A percentile compares a stretch with the other conserved stretches of the same genome.
Evolutionary conservation across 2,329 filamentous ascomycete species (phyloP).

Genomic region (Claviceps paspali): DNA sequence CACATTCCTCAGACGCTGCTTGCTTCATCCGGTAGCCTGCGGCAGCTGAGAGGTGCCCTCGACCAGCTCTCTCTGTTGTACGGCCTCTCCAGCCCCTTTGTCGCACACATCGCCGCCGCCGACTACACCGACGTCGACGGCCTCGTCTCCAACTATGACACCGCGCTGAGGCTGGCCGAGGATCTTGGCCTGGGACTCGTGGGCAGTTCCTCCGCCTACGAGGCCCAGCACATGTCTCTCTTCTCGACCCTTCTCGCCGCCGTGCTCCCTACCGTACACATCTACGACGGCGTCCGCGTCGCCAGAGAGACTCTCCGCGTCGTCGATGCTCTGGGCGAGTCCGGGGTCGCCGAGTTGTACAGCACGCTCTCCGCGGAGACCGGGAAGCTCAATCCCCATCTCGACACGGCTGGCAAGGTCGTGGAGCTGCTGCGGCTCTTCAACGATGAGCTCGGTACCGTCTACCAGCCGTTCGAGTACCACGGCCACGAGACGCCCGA

Average conservation of each 20-base stretch:
- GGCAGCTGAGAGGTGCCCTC: slow-evolving; percentile 64
- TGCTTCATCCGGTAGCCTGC: slow-evolving; percentile 69
- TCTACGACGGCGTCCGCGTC: slow-evolving; percentile 75
- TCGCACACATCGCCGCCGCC: slow-evolving; percentile 79
- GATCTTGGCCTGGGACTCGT: slow-evolving; percentile 81
- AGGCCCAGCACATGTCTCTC: slow-evolving; percentile 91
- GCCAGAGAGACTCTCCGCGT: slow-evolving; percentile 70
- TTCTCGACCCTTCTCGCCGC: slow-evolving; percentile 69
- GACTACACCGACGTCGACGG: slow-evolving; percentile 60
- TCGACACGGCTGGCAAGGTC: slow-evolving; percentile 58
- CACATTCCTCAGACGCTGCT: slow-evolving; percentile 84
- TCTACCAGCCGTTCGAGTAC: slow-evolving; percentile 91
- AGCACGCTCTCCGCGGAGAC: slow-evolving; percentile 47
- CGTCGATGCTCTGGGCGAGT: slow-evolving; percentile 64
- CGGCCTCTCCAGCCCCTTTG: slow-evolving; percentile 80
- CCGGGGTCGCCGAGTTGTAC: slow-evolving; percentile 54
- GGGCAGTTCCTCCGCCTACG: slow-evolving; percentile 71
- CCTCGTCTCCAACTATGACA: slow-evolving; percentile 76
- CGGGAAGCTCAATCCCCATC: slow-evolving; percentile 50
- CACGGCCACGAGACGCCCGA: slow-evolving; percentile 67
- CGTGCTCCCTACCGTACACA: slow-evolving; percentile 68
- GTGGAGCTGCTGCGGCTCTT: slow-evolving; percentile 55
- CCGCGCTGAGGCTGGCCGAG: slow-evolving; percentile 66
- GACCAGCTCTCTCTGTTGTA: slow-evolving; percentile 90
- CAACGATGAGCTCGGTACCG: slow-evolving; percentile 84